phyloP scores from a whole-genome alignment of 2,329 filamentous ascomycete genomes.

The Clonostachys rosea region DNA sequence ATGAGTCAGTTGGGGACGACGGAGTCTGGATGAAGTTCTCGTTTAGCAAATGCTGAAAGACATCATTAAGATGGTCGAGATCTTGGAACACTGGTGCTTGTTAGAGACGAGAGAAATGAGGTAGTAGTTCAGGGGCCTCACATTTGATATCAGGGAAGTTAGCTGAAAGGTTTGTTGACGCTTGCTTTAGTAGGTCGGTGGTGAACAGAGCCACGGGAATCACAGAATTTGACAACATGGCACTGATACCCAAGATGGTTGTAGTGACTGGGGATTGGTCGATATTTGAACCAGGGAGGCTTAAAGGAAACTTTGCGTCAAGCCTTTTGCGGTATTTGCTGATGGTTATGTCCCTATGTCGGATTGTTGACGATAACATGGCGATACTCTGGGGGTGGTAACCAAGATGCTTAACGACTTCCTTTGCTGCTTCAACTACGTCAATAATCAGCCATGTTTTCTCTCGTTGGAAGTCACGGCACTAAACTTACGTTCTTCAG shows the following conservation, averaged over 20 bases:
- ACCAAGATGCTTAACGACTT: constrained; percentile 8
- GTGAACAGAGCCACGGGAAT: constrained; percentile 13
- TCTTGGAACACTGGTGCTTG: constrained; percentile 9
- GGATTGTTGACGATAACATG: constrained; percentile 11
- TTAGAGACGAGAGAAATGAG: background rate
- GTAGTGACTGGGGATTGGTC: constrained; percentile 13
- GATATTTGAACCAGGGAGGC: constrained; percentile 10
- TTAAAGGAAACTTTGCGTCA: constrained; percentile 5
- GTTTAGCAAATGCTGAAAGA: constrained; percentile 14
- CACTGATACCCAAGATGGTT: constrained; percentile 12
- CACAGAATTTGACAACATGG: constrained; percentile 12
- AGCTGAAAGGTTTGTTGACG: constrained; percentile 6
- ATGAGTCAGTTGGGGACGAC: constrained; percentile 6
- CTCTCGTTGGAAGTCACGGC: background rate
- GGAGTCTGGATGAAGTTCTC: constrained; percentile 14
- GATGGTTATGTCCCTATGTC: constrained; percentile 5
- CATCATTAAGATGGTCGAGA: constrained; percentile 9
- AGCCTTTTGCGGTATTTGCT: constrained; percentile 2
- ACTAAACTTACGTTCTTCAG: constrained; percentile 7
- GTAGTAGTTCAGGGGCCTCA: background rate
- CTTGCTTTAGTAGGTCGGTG: constrained; percentile 4
- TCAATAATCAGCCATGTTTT: background rate
- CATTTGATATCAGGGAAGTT: constrained; percentile 9
- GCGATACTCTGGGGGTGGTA: constrained; percentile 12
- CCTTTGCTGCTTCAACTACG: constrained; percentile 7